Base-by-base conservation (phyloP, 441 rosid species). In the Erysimum cheiri region DNA sequence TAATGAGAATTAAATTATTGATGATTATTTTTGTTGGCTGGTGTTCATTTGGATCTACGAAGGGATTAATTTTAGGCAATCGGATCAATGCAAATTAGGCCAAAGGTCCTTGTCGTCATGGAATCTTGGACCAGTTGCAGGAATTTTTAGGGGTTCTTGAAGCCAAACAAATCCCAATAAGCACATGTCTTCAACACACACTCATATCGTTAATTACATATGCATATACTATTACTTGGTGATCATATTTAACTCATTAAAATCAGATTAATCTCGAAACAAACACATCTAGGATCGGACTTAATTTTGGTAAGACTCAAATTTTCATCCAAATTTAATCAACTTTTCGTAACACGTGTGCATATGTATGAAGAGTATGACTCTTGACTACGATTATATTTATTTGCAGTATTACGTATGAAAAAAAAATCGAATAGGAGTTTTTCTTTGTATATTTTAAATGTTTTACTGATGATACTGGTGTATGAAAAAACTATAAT, bases 91-190 rank as follows among this genome's bases (percentile, higher is more conserved):
- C 15, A 64, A 59, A 65, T 70, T 59, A 64, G 76, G 68, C 76
- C 29, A 37, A 70, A 71, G 70, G 74, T 70, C 63, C 24, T 70
- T 75, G 79, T 70, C 63, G 53, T 70, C 65, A 72, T 67, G 77
- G 74, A 72, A 71, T 77, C 77, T 67, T 71, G 77, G 68, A 76
- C 75, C 72, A 69, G 36, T 63, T 57, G 19, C 57, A 70, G 37
- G 75, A 64, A 70, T 70, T 76, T 70, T 43, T 70, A 70, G 71
- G 75, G 75, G 69, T 64, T 70, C 46, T 65, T 76, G 53, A 58
- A 53, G 53, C 76, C 72, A 76, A 71, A 76, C 80, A 76, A 76
- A 71, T 76, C 80, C 76, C 80, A 50, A 75, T 63, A 65, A 59
- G 46, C 71, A 71, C 71, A 64, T 58, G 75, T 70, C 79, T 58